A percentile compares a stretch with the other conserved stretches of the same genome.
Conservation (phyloP, 805 yeast genomes). For the Nakazawaea holstii region DNA sequence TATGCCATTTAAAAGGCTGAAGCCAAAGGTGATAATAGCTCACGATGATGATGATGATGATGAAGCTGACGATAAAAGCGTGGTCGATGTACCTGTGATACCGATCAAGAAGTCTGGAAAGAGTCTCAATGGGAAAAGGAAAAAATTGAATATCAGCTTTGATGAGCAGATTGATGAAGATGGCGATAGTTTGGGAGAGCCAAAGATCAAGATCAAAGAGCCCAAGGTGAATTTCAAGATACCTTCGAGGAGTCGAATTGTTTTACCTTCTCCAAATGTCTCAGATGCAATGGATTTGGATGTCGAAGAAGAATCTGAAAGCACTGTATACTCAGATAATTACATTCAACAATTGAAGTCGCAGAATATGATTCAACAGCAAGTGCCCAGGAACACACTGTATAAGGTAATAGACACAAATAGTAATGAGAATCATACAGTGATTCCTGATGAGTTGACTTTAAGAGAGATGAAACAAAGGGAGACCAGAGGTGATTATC, state of each 20-base stretch:
- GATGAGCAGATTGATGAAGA: neutral
- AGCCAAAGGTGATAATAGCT: constrained; percentile 1
- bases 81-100: neutral
- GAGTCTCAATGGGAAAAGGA: neutral
- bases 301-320: neutral
- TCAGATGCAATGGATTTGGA: neutral
- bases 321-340: neutral
- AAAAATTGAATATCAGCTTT: neutral
- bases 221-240: neutral
- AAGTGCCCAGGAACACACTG: neutral
- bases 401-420: neutral
- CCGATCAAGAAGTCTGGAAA: neutral
- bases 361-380: constrained; percentile 1
- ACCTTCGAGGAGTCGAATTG: neutral
- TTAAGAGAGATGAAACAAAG: constrained; percentile 20
- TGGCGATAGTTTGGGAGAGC: neutral
- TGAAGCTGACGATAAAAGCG: neutral
- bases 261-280: neutral
- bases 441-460: constrained; percentile 15
- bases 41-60: constrained; percentile 4
- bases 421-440: constrained; percentile 1
- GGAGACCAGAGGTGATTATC: constrained; percentile 12
- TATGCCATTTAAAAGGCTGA: constrained; percentile 1
- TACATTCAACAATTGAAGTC: constrained; percentile 4
- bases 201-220: neutral